A percentile compares a stretch with the other conserved stretches of the same genome.
phyloP scores from a whole-genome alignment of 257 asterid species.

The Gynochthodes officinalis region DNA sequence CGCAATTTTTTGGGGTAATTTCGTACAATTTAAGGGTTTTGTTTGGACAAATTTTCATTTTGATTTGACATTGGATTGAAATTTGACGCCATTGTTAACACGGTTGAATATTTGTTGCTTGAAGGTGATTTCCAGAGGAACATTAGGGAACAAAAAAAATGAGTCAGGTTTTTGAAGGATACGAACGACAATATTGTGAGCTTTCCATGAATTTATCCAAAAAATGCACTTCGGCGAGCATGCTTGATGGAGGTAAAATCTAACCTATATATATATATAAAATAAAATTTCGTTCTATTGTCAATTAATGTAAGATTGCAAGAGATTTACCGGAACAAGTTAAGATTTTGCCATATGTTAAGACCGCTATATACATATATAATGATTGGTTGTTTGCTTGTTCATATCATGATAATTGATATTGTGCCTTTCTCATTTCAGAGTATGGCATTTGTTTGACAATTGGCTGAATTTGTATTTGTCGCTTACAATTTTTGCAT shows the following conservation, averaged over 20 bases:
- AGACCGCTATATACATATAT: constrained; percentile 16
- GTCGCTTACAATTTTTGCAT: neutral
- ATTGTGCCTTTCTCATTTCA: neutral
- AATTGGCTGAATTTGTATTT: neutral
- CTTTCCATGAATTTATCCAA: constrained; percentile 66
- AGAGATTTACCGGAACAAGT: neutral
- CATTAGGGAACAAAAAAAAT: constrained; percentile 26
- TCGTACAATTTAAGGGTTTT: neutral
- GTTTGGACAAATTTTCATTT: neutral
- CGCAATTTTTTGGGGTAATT: too few species aligned
- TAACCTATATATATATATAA: neutral
- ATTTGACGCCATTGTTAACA: neutral
- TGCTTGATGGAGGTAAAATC: constrained; percentile 64
- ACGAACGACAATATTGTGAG: constrained; percentile 82
- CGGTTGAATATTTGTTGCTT: constrained; percentile 15
- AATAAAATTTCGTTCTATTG: neutral
- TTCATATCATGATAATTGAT: neutral
- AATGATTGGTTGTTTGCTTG: neutral
- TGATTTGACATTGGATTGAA: neutral
- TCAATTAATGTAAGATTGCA: neutral
- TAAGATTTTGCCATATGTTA: neutral
- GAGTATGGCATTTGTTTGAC: neutral
- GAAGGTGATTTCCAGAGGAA: constrained; percentile 18
- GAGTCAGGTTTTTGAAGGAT: constrained; percentile 83
- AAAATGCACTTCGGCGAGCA: constrained; percentile 47